Base-by-base conservation (phyloP, 2,329 filamentous ascomycete genomes). In the Botryotinia calthae region DNA sequence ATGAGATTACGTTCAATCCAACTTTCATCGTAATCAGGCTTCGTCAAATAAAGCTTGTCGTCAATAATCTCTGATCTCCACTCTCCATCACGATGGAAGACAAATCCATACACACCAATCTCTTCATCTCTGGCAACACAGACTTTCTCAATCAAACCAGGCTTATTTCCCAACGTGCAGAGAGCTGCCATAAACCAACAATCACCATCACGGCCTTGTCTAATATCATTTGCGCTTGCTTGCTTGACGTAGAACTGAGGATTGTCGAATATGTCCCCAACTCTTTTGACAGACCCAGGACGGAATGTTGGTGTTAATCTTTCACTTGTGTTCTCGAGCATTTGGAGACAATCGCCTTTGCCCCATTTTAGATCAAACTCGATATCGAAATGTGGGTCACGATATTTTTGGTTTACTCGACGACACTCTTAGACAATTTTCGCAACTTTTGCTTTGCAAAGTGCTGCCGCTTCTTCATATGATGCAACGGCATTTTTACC, bases 31-130 rank as follows among this genome's bases (percentile, higher is more conserved):
- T 93, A 97, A 79, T 92, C 91, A 4, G 93, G 91, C 4, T 92
- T 93, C 72, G 90, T 91, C 42, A 97, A 87, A 80, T 93, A 97
- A 2, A 97, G 86, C 82, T 97, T 96, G 81, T 97, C 94, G 79
- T 97, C 94, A 73, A 97, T 89, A 74, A 97, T 94, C 75, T 92
- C 94, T 77, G 94, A 93, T 34, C 71, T 92, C 94, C 94, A 97
- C 81, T 95, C 93, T 70, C 93, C 93, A 78, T 97, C 93, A 79
- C 93, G 85, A 80, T 91, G 92, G 80, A 97, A 96, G 59, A 97
- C 93, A 77, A 97, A 97, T 1, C 93, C 93, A 78, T 97, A 97
- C 4, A 97, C 94, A 25, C 94, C 93, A 70, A 95, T 89, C 73
- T 87, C 84, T 82, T 87, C 77, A 67, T 79, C 75, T 62, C 77